These are phyloP conservation scores for Pythium pectinolyticum DNA, from an alignment of 352 stramenopile species.

Conservation along the genomic window DNA sequence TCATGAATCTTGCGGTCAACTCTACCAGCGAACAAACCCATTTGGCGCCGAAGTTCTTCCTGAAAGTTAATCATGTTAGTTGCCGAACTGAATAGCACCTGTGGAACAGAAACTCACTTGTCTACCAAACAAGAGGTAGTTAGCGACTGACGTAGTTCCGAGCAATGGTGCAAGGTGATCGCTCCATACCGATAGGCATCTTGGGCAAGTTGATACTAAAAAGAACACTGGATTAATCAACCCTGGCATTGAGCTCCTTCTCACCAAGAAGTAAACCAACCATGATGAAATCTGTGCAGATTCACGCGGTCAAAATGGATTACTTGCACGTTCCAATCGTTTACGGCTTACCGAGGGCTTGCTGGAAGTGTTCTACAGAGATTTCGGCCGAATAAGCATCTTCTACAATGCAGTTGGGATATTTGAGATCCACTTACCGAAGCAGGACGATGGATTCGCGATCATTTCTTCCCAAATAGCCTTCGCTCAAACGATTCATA, in stretches of 20 bases:
- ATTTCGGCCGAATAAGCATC: background rate
- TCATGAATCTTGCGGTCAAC: background rate
- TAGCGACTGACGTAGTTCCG: background rate
- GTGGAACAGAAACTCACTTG: slow-evolving; percentile 46
- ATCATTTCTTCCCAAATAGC: slow-evolving; percentile 90
- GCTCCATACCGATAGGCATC: slow-evolving; percentile 66
- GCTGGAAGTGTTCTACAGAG: slow-evolving; percentile 66
- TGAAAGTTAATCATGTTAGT: too few species aligned
- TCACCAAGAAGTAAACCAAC: too few species aligned
- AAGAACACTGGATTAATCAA: slow-evolving; percentile 4
- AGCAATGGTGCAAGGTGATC: background rate
- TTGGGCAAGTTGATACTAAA: slow-evolving; percentile 82
- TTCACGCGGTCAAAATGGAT: slow-evolving; percentile 8
- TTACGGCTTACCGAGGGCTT: slow-evolving; percentile 51
- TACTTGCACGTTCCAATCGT: background rate
- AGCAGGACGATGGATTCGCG: slow-evolving; percentile 76
- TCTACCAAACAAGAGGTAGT: slow-evolving; percentile 28
- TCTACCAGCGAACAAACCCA: slow-evolving; percentile 39
- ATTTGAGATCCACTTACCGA: slow-evolving; percentile 45
- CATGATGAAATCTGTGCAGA: slow-evolving; percentile 66
- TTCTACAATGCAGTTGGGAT: too few species aligned
- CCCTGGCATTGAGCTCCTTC: background rate
- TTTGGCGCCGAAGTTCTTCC: slow-evolving; percentile 74
- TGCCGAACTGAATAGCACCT: too few species aligned
- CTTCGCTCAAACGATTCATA: slow-evolving; percentile 25